Percentiles rank a stretch among this genome's conserved stretches.
phyloP scores from a whole-genome alignment of 78 protist species.

The Dictyostelium intermedium region DNA sequence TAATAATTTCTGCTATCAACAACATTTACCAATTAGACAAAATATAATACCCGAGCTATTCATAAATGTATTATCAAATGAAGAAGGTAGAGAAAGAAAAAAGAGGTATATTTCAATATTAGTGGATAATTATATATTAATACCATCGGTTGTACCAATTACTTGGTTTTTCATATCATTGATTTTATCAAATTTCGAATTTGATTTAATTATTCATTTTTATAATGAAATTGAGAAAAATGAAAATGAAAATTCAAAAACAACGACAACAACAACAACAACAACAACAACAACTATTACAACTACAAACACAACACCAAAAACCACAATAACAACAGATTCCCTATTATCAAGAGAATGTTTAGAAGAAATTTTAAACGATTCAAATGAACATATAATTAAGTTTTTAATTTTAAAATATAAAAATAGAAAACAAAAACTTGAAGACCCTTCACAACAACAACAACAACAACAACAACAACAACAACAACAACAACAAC shows the following conservation, averaged over 20 bases:
- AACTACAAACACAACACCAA: too few species aligned
- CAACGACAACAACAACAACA: neutral
- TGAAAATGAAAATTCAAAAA: neutral
- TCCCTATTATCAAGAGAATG: neutral
- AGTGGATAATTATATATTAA: neutral
- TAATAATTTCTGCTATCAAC: neutral
- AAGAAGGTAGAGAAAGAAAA: neutral
- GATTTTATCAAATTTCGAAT: neutral
- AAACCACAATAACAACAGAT: neutral
- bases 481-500: too few species aligned
- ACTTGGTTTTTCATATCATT: neutral
- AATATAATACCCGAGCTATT: neutral
- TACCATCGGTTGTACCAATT: neutral
- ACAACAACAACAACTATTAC: neutral
- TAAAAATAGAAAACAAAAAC: neutral
- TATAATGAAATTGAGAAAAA: neutral
- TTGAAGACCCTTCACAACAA: neutral
- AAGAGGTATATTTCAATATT: neutral
- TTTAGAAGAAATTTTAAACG: neutral
- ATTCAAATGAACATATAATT: neutral
- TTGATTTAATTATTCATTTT: neutral
- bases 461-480: neutral
- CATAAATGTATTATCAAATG: neutral
- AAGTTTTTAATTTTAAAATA: neutral
- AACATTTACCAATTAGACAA: neutral